Base-by-base conservation (phyloP, 2,329 filamentous ascomycete genomes). In the Coniosporium tulheliwenetii region DNA sequence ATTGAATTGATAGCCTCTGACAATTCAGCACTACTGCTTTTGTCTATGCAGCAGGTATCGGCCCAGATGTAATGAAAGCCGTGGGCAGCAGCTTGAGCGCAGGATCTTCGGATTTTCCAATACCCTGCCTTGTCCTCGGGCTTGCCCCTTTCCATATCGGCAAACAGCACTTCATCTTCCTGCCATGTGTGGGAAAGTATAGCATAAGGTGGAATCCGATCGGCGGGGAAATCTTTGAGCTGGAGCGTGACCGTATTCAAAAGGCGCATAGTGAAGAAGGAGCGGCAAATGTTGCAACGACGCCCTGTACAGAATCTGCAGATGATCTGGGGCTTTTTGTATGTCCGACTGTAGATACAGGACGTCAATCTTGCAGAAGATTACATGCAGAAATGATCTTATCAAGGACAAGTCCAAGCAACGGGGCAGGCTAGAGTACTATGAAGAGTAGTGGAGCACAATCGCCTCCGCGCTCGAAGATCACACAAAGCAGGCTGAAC, bases 1-100 rank as follows among this genome's bases (percentile, higher is more conserved):
- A 50, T 50, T 4, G 46, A 48, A 14, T 40, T 49, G 36, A 50
- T 41, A 8, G 50, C 44, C 31, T 44, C 43, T 1, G 47, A 40
- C 1, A 51, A 39, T 35, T 52, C 48, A 9, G 45, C 39, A 30
- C 26, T 41, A 35, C 40, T 51, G 3, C 30, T 33, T 38, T 48
- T 49, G 40, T 54, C 44, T 37, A 51, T 50, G 40, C 49, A 50
- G 39, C 47, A 50, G 9, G 48, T 50, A 36, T 51, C 49, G 3
- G 49, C 37, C 49, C 48, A 51, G 39, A 45, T 41, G 31, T 48
- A 49, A 2, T 44, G 5, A 1, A 50, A 39, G 1, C 40, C 38
- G 12, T 38, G n/a, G 15, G 3, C 3, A 9, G 9, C 36, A 37
- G 36, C 36, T 16, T 37, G 12, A n/a, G 12, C 36, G 36, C 36